A percentile compares a stretch with the other conserved stretches of the same genome.
These are phyloP conservation scores for Aspergillus bombycis DNA, from an alignment of 2,329 filamentous ascomycete genomes.

Conservation along the genomic window DNA sequence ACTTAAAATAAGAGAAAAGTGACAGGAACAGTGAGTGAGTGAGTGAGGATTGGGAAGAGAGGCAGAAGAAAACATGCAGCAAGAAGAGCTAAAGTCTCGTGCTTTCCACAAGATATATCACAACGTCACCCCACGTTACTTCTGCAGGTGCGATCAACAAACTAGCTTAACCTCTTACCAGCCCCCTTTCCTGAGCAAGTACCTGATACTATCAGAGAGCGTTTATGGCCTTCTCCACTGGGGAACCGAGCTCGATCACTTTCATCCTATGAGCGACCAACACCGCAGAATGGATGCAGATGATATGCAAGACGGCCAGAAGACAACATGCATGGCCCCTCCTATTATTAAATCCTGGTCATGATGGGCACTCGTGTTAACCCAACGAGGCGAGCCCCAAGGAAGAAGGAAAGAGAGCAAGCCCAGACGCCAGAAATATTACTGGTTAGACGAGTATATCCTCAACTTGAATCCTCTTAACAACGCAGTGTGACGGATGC, in stretches of 20 bases:
- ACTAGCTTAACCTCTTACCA: background rate
- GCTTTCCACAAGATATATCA: constrained; percentile 4
- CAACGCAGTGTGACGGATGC: constrained; percentile 9
- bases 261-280: background rate
- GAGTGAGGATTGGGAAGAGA: background rate
- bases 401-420: background rate
- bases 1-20: constrained; percentile 1
- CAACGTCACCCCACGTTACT: constrained; percentile 8
- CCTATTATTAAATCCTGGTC: background rate
- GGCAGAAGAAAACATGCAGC: background rate
- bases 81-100: background rate
- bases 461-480: background rate
- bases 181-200: background rate
- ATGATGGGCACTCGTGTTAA: background rate
- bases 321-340: too few species aligned
- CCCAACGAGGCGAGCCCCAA: background rate
- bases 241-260: background rate
- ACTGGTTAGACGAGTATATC: background rate
- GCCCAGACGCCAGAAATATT: background rate
- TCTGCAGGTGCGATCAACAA: background rate
- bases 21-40: constrained; percentile 2
- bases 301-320: constrained; percentile 1
- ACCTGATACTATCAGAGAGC: background rate
- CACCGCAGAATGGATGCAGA: background rate
- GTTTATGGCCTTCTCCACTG: background rate